Evolutionary conservation across 139 green algal species (phyloP).

Genomic region (Chlorella sp.): DNA sequence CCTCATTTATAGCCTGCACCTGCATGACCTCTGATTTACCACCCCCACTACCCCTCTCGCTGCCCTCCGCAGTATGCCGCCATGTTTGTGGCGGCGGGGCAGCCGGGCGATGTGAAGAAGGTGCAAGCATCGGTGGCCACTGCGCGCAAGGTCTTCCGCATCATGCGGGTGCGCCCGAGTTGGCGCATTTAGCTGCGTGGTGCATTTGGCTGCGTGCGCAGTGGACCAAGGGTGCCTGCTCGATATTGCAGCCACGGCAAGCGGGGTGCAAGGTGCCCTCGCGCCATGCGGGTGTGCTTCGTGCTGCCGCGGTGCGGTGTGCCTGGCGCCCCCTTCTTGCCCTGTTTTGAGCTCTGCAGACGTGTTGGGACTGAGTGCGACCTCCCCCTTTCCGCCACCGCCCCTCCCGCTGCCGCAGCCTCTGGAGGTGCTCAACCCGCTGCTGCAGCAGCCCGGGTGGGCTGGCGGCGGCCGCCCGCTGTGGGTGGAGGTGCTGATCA

Average conservation of each 20-base stretch:
- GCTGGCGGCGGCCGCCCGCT: constrained; percentile 67
- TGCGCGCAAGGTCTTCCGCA: constrained; percentile 91
- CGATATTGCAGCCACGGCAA: no score
- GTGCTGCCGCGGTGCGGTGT: no score
- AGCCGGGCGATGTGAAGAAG: constrained; percentile 89
- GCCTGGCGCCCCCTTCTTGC: no score
- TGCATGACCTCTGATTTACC: no score
- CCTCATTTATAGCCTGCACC: no score
- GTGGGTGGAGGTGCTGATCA: constrained; percentile 79
- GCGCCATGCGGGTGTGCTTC: no score
- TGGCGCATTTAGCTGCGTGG: no score
- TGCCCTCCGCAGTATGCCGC: constrained; percentile 83
- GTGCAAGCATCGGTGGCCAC: constrained; percentile 88
- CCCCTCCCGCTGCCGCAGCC: constrained; percentile 61
- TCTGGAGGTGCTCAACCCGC: constrained; percentile 77
- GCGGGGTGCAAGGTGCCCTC: no score
- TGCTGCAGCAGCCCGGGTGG: constrained; percentile 78
- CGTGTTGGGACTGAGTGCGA: no score
- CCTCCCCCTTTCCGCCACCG: background rate
- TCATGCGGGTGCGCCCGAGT: constrained; percentile 75
- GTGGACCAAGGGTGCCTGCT: no score
- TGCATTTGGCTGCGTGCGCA: no score
- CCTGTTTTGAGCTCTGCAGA: no score
- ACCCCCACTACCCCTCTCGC: background rate
- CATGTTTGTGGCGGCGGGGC: constrained; percentile 88